Conservation (phyloP, 2,329 filamentous ascomycete species). For the Colletotrichum lindemuthianum region DNA sequence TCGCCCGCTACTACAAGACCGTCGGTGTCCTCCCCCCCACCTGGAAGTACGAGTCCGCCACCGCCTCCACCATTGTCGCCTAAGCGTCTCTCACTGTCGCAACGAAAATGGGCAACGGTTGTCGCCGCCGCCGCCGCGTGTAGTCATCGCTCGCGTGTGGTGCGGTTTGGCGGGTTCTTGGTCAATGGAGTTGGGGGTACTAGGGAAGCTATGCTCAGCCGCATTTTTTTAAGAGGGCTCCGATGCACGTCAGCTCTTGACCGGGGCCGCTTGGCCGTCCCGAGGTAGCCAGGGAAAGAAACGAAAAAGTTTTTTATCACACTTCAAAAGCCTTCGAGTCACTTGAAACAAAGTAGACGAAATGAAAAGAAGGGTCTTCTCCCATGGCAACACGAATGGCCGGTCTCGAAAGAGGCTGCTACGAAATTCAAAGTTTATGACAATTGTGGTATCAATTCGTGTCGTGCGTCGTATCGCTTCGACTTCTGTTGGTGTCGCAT, state of each 20-base stretch:
- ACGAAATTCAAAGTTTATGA: conserved; percentile 27
- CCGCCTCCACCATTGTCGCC: conserved; percentile 91
- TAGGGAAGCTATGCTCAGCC: conserved; percentile 42
- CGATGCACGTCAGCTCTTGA: conserved; percentile 46
- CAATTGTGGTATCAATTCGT: conserved; percentile 24
- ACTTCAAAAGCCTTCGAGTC: too few relatives aligned
- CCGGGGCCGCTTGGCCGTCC: conserved; percentile 26
- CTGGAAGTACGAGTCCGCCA: conserved; percentile 99
- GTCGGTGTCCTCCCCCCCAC: conserved; percentile 85
- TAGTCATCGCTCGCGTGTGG: too few relatives aligned
- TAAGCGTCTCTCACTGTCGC: conserved; percentile 60
- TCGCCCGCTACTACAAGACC: conserved; percentile 99
- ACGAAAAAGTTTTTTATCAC: conserved; percentile 15
- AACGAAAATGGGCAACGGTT: conserved; percentile 28
- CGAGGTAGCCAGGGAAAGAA: conserved; percentile 26
- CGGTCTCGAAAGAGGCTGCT: not conserved
- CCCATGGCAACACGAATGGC: conserved; percentile 13
- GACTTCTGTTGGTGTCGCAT: too few relatives aligned
- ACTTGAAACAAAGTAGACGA: conserved; percentile 30
- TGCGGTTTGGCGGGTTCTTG: conserved; percentile 28
- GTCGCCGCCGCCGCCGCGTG: conserved; percentile 15
- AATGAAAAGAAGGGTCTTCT: conserved; percentile 16
- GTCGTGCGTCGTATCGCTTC: not conserved
- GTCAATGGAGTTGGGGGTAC: conserved; percentile 55
- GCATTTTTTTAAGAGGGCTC: conserved; percentile 53